A percentile compares a stretch with the other conserved stretches of the same genome.
Conservation (phyloP, 371 early-diverging fungal genomes). For the Mortierella polycephala region DNA sequence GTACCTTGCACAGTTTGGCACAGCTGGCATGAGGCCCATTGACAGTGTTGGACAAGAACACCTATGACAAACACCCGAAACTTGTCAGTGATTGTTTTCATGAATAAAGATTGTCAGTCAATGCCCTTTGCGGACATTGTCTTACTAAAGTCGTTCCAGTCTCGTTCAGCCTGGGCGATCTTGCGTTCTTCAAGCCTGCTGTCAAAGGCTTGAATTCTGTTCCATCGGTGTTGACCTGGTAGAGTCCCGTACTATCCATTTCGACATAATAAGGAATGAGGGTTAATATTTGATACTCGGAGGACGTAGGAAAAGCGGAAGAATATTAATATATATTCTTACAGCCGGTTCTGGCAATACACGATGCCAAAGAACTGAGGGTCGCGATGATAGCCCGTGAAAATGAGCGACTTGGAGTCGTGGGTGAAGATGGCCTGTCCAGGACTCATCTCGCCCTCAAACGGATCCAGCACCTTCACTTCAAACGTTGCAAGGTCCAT, state of each 20-base stretch:
- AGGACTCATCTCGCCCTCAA: constrained; percentile 44
- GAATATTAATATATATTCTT: constrained; percentile 1
- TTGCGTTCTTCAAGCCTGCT: constrained; percentile 50
- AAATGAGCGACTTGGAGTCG: constrained; percentile 57
- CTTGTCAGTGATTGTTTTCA: neutral
- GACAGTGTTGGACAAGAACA: constrained; percentile 61
- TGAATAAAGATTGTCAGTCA: neutral
- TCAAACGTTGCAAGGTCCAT: constrained; percentile 53
- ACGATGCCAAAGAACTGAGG: constrained; percentile 63
- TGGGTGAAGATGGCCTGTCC: constrained; percentile 50
- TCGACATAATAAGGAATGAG: too few relatives aligned
- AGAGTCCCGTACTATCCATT: constrained; percentile 48
- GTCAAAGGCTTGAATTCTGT: constrained; percentile 37
- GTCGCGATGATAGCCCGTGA: constrained; percentile 62
- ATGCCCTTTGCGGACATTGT: neutral
- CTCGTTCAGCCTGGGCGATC: constrained; percentile 65
- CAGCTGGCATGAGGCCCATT: constrained; percentile 72
- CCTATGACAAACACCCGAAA: constrained; percentile 6
- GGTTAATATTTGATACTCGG: too few relatives aligned
- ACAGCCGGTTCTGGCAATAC: constrained; percentile 66
- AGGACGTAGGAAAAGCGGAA: neutral
- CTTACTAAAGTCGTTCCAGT: constrained; percentile 52
- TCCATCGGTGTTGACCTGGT: constrained; percentile 56
- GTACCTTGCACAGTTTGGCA: constrained; percentile 55
- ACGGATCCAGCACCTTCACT: constrained; percentile 36